Base-by-base conservation (phyloP, 441 rosid species). In the Melastoma candidum region DNA sequence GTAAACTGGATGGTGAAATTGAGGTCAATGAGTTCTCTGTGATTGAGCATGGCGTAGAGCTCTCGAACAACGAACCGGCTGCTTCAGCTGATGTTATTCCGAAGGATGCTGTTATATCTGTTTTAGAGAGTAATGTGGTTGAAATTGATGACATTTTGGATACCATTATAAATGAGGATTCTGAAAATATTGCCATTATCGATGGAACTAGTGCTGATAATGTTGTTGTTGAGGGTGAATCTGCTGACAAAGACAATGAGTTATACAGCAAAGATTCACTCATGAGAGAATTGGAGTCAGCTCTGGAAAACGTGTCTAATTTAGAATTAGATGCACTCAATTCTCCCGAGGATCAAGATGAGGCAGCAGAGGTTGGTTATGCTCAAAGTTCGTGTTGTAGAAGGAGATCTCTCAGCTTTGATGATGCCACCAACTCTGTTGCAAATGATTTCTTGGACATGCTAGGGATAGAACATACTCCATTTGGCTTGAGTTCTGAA, bases 381-480 rank as follows among this genome's bases (percentile, higher is more conserved):
- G 71, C 63, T 68, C 46, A 41, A 56, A 49, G 48, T 63, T 54
- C 63, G 29, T 69, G 63, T 63, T 59, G 68, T 51, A 68, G 55
- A 51, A 72, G 64, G 48, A 71, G 61, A 60, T 68, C 80, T 26
- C 67, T 36, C 46, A 77, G 78, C 71, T 68, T 77, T 54, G 82
- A 80, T 64, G 79, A 83, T 63, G 68, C 70, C 58, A 66, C 79
- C 49, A 87, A 79, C n/a, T 73, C 87, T 14, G 86, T 89, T 64
- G 94, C 81, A 51, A 71, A 68, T 63, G 98, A 87, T 57, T 92
- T 92, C 73, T 72, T 92, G 71, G 74, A 77, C 61, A 85, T 88
- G 96, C 67, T 85, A 64, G 94, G 90, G 48, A 74, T 88, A 44
- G 95, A 80, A 60, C 78, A 82, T 55, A 78, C 85, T 72, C 36